Base-by-base conservation (phyloP, 1,284 basidiomycete species). In the Coniferiporia sulphurascens region DNA sequence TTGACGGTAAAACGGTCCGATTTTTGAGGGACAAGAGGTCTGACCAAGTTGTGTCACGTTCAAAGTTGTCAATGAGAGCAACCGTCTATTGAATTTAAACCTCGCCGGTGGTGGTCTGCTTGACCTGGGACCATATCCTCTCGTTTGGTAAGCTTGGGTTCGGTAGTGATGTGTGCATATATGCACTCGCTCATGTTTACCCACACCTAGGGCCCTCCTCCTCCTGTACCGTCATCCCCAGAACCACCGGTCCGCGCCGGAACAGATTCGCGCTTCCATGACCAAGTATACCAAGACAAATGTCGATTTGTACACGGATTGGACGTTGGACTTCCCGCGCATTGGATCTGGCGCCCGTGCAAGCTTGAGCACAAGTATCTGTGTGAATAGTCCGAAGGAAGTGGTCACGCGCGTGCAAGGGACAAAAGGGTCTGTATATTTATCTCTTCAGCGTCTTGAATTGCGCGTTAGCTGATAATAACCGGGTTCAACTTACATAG, bases 41-140 rank as follows among this genome's bases (percentile, higher is more conserved):
- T 27, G 27, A 27, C 27, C 27, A 27, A 27, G 48, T 35, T 6
- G 34, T 45, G 9, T 45, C 19, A 8, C 32, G 7, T 17, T 56
- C n/a, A 12, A 32, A 52, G 59, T 56, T 45, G 60, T 27, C 22
- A 48, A 43, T 45, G 61, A 53, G 27, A 43, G 44, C 21, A 71
- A 74, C 66, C 69, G 79, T 3, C 70, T 80, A 65, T 70, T 74
- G 62, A 73, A 78, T 62, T 74, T 78, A 1, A 67, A 72, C 10
- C 69, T 79, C 8, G 79, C 74, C 2, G 79, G 79, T 10, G 80
- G 79, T 2, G 74, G 74, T 3, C 65, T 81, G 10, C 71, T 81
- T 21, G 79, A 80, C 63, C 70, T 75, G 48, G 68, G 64, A 1
- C 71, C 74, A 0, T 77, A 78, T 64, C 73, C 76, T 0, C 70